Base-by-base conservation (phyloP, 208 protist species). In the Trichomonas vaginalis region DNA sequence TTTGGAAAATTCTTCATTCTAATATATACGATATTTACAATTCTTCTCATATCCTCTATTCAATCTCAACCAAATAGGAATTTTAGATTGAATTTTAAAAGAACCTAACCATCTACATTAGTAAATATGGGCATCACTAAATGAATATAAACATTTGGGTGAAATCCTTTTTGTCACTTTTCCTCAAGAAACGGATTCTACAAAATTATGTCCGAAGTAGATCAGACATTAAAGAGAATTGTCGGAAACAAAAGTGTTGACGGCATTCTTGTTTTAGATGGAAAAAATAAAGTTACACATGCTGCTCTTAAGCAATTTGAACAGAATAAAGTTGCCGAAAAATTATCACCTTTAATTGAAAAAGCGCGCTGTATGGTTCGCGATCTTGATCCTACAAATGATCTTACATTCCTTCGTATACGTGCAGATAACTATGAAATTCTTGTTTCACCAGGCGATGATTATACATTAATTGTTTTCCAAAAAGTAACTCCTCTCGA, bases 201-300 rank as follows among this genome's bases (percentile, higher is more conserved):
- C n/a, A n/a, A n/a, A n/a, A n/a, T n/a, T n/a, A 92, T 92, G 86
- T 35, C 86, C 56, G 86, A 92, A 92, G 21, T 92, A 35, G 86
- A 92, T 32, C 27, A 35, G 35, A 92, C 45, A 21, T 10, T 92
- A 0, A 35, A 51, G 32, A 48, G 86, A 92, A 92, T 92, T 51
- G 21, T 27, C 27, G 27, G 27, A 6, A 92, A 92, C 46, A 92
- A 92, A 47, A 92, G 86, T 32, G 86, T 92, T 51, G 27, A 48
- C 17, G 86, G 86, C 40, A 48, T 51, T n/a, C 86, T 92, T 47
- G 86, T 92, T 35, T 45, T 92, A 35, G 86, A 92, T 39, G 86
- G 27, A 21, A 92, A 51, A 4, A 92, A 92, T 51, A 48, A 51
- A 40, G 39, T 92, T n/a, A 92, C 46, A 2, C 86, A 92, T 32